A percentile compares a stretch with the other conserved stretches of the same genome.
Conservation (phyloP, 495 filamentous ascomycete genomes). For the Daldinia vernicosa region DNA sequence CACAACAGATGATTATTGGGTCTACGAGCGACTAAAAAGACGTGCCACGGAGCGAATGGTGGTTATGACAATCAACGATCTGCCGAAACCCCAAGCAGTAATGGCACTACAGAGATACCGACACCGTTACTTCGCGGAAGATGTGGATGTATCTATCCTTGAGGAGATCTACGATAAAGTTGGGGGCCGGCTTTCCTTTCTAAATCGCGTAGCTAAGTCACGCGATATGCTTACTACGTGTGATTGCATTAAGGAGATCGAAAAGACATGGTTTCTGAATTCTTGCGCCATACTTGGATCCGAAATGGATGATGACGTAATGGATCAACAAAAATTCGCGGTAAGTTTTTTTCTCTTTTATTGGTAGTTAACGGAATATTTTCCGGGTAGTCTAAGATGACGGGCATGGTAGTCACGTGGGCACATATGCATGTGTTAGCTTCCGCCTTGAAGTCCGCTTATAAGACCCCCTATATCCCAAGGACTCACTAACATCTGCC, state of each 20-base stretch:
- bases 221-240: constrained; percentile 80
- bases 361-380: neutral
- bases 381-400: neutral
- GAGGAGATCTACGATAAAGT: constrained; percentile 83
- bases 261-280: constrained; percentile 95
- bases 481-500: constrained; percentile 15
- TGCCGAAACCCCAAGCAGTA: constrained; percentile 80
- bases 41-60: constrained; percentile 87
- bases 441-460: constrained; percentile 68
- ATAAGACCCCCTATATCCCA: constrained; percentile 50
- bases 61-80: constrained; percentile 80
- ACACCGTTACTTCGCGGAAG: constrained; percentile 71
- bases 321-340: constrained; percentile 97
- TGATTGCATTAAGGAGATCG: constrained; percentile 76
- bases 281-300: constrained; percentile 91
- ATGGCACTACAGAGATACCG: constrained; percentile 79
- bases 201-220: constrained; percentile 86
- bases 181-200: constrained; percentile 84
- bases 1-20: constrained; percentile 97
- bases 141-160: constrained; percentile 61
- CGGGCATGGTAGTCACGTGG: neutral
- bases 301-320: constrained; percentile 98
- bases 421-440: neutral
- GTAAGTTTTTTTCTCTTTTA: constrained; percentile 54
- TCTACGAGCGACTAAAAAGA: constrained; percentile 91